phyloP scores from a whole-genome alignment of 2,329 filamentous ascomycete species.

The Arthrocladium fulminans region DNA sequence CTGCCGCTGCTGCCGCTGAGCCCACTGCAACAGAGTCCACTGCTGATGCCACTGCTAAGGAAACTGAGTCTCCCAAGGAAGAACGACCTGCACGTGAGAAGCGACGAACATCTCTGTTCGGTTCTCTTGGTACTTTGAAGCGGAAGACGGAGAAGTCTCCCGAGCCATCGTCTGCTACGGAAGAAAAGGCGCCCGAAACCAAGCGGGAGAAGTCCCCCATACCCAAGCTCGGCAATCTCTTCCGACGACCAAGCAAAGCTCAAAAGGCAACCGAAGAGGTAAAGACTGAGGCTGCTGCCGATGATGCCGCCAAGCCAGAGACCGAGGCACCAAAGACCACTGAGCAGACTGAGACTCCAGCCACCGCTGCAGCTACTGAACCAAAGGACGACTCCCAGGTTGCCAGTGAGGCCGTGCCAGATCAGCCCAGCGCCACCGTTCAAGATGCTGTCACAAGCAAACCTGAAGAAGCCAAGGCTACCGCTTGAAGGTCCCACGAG shows the following conservation, averaged over 20 bases:
- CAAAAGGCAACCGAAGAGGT: constrained; percentile 31
- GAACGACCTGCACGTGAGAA: constrained; percentile 34
- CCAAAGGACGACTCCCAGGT: constrained; percentile 12
- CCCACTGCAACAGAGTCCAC: constrained; percentile 16
- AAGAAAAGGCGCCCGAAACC: constrained; percentile 28
- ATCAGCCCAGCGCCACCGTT: constrained; percentile 11
- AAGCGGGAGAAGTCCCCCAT: constrained; percentile 33
- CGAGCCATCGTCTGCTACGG: constrained; percentile 35
- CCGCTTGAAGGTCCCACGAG: constrained; percentile 25
- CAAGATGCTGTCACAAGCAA: constrained; percentile 11
- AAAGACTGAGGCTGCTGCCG: constrained; percentile 21
- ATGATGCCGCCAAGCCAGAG: constrained; percentile 25
- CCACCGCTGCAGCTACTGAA: constrained; percentile 26
- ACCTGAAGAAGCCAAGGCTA: constrained; percentile 22
- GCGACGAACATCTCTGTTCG: constrained; percentile 47
- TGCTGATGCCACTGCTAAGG: constrained; percentile 23
- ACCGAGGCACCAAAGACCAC: constrained; percentile 9
- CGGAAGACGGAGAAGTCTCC: constrained; percentile 42
- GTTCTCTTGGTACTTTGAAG: constrained; percentile 45
- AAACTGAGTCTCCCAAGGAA: constrained; percentile 28
- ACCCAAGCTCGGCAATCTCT: constrained; percentile 38
- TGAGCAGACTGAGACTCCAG: constrained; percentile 8
- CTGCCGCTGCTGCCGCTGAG: constrained; percentile 15
- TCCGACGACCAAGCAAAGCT: constrained; percentile 42
- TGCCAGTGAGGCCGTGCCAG: constrained; percentile 16